Base-by-base conservation (phyloP, 768 basidiomycete species). In the Leccinum pellstonianum region DNA sequence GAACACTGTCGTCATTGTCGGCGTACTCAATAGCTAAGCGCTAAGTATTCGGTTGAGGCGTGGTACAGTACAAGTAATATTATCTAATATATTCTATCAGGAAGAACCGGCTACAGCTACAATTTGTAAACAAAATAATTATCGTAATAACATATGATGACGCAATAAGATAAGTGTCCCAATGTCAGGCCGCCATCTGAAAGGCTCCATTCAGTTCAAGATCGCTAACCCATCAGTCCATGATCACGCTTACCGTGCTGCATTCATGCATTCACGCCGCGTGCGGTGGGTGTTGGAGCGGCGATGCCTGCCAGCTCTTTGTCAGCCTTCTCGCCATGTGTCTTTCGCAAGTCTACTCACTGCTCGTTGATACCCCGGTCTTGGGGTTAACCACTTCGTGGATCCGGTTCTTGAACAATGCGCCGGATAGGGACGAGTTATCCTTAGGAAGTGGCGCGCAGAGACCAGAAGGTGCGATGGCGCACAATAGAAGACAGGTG, bases 331-430 rank as follows among this genome's bases (percentile, higher is more conserved):
- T 10, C 23, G 17, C 46, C 23, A 56, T 46, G 21, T 29, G 29
- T 57, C 19, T 41, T 31, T 31, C 19, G 17, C 29, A 19, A 49
- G 17, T 35, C 21, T 11, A 57, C 67, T 60, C 38, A 69, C 61
- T 27, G 33, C 12, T 35, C 7, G 41, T 54, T 33, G 31, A n/a
- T 8, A 17, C 48, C 27, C 54, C 31, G 23, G 49, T 33, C 38
- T 58, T 60, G n/a, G 63, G 68, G 49, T 52, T 46, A 41, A 61
- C 58, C 43, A 60, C 56, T 47, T 72, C 50, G 47, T 71, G 69
- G 53, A 72, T 59, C 21, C 62, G 60, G 41, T 59, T 54, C 66
- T 63, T 70, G 29, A 56, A 59, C 50, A 68, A 31, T 23, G 62
- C 58, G 2, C 64, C 68, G 11, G n/a, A 15, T 7, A 52, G 63